Conservation (phyloP, 768 basidiomycete species). For the Nidularia pulvinata region DNA sequence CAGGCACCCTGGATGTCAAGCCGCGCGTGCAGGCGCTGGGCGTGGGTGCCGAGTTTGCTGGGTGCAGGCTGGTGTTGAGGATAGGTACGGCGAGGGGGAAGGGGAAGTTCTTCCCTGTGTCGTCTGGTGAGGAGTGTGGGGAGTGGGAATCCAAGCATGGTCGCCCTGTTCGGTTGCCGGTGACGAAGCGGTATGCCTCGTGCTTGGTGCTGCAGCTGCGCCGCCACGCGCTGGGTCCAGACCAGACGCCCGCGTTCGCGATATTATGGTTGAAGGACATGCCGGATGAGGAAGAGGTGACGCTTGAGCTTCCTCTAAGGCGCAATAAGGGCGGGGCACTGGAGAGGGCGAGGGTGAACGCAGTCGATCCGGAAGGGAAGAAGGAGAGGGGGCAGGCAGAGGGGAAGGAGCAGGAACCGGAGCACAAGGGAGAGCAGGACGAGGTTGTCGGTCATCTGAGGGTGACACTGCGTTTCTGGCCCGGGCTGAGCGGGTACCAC, state of each 20-base stretch:
- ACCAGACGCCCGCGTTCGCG: slow-evolving; percentile 30
- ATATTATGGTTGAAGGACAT: slow-evolving; percentile 44
- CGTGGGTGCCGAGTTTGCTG: slow-evolving; percentile 28
- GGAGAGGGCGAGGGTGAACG: slow-evolving; percentile 22
- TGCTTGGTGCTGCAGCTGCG: slow-evolving; percentile 36
- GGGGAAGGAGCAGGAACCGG: slow-evolving; percentile 4
- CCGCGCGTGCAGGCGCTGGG: slow-evolving; percentile 21
- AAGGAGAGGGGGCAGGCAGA: slow-evolving; percentile 22
- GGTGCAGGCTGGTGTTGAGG: slow-evolving; percentile 34
- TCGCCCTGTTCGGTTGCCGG: slow-evolving; percentile 29
- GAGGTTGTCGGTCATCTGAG: slow-evolving; percentile 25
- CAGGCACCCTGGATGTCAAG: slow-evolving; percentile 60
- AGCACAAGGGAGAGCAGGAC: slow-evolving; percentile 1
- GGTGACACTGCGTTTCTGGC: slow-evolving; percentile 35
- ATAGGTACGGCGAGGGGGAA: slow-evolving; percentile 29
- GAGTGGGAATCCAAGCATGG: slow-evolving; percentile 30
- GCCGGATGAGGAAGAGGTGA: slow-evolving; percentile 28
- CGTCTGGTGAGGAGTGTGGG: slow-evolving; percentile 9
- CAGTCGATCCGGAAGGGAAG: slow-evolving; percentile 9
- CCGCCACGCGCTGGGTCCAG: slow-evolving; percentile 26
- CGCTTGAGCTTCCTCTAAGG: slow-evolving; percentile 20
- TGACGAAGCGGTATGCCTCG: slow-evolving; percentile 36
- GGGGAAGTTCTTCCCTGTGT: slow-evolving; percentile 28
- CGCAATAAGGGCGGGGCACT: slow-evolving; percentile 14
- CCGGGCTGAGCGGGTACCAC: slow-evolving; percentile 42